A percentile compares a stretch with the other conserved stretches of the same genome.
These are phyloP conservation scores for Venturia effusa DNA, from an alignment of 2,329 filamentous ascomycete species.

Conservation along the genomic window DNA sequence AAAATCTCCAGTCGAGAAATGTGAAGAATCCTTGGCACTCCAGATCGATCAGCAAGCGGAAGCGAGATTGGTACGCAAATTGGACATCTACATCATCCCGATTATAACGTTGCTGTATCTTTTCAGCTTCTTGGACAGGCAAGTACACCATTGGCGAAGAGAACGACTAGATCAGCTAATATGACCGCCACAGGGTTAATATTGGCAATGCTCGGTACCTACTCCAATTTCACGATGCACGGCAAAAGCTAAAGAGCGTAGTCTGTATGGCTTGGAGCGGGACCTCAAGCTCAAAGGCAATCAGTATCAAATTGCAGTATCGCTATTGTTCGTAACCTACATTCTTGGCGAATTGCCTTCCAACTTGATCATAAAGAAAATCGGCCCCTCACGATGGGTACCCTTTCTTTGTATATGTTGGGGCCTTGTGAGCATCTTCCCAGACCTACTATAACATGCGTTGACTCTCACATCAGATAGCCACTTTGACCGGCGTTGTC, in stretches of 20 bases:
- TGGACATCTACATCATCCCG: constrained; percentile 54
- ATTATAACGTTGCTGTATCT: constrained; percentile 61
- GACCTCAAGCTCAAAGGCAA: constrained; percentile 50
- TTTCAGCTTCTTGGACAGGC: constrained; percentile 63
- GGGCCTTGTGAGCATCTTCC: constrained; percentile 40
- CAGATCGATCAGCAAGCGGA: constrained; percentile 32
- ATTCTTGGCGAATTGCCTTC: constrained; percentile 34
- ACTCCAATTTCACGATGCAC: background rate
- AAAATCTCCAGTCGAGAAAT: background rate
- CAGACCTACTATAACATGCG: background rate
- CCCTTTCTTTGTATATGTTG: constrained; percentile 49
- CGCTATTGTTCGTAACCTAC: constrained; percentile 35
- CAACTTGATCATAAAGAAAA: constrained; percentile 35
- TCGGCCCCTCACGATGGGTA: constrained; percentile 37
- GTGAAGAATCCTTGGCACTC: background rate
- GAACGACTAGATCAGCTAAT: background rate
- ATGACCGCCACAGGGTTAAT: constrained; percentile 44
- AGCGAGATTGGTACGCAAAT: constrained; percentile 49
- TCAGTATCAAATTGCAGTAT: constrained; percentile 52
- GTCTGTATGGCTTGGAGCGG: constrained; percentile 50
- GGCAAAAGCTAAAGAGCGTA: constrained; percentile 6
- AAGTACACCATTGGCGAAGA: constrained; percentile 20
- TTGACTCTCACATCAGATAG: constrained; percentile 17
- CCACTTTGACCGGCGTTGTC: constrained; percentile 59
- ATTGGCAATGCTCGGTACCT: constrained; percentile 53